Evolutionary conservation across 768 basidiomycete genomes (phyloP).

Genomic region (Pleurotus djamor): DNA sequence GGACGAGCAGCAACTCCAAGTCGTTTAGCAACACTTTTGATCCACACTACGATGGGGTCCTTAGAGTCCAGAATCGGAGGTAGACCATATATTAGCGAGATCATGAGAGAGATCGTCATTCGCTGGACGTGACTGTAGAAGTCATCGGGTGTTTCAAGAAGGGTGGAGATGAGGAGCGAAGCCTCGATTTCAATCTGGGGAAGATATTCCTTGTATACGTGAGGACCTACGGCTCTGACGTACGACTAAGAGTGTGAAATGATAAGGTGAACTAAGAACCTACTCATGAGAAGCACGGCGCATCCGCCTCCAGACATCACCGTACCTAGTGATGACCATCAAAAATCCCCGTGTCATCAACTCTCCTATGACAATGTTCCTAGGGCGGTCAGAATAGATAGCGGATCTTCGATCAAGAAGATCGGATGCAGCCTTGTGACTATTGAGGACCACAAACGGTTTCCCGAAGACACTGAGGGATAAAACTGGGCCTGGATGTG

Average conservation of each 20-base stretch:
- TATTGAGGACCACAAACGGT: not conserved
- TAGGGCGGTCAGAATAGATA: conserved; percentile 21
- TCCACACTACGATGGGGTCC: conserved; percentile 17
- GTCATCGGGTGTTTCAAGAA: not conserved
- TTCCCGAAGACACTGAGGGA: not conserved
- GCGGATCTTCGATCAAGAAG: conserved; percentile 11
- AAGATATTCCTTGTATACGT: not conserved
- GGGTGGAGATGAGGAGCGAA: not conserved
- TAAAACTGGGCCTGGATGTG: not conserved
- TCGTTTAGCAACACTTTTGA: conserved; percentile 20
- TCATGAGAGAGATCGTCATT: conserved; percentile 3
- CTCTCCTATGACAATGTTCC: conserved; percentile 23
- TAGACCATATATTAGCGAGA: conserved; percentile 11
- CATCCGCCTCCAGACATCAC: not conserved
- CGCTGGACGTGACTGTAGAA: conserved; percentile 20
- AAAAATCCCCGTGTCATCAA: conserved; percentile 24
- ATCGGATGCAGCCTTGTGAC: not conserved
- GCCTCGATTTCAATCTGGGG: not conserved
- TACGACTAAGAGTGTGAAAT: not conserved
- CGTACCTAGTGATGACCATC: conserved; percentile 18
- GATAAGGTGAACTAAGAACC: not conserved
- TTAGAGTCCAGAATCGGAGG: conserved; percentile 2
- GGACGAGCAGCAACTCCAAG: conserved; percentile 23
- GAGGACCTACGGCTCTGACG: not conserved
- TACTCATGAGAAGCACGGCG: not conserved